Base-by-base conservation (phyloP, 78 protist genomes). In the Dictyostelium firmibasis region DNA sequence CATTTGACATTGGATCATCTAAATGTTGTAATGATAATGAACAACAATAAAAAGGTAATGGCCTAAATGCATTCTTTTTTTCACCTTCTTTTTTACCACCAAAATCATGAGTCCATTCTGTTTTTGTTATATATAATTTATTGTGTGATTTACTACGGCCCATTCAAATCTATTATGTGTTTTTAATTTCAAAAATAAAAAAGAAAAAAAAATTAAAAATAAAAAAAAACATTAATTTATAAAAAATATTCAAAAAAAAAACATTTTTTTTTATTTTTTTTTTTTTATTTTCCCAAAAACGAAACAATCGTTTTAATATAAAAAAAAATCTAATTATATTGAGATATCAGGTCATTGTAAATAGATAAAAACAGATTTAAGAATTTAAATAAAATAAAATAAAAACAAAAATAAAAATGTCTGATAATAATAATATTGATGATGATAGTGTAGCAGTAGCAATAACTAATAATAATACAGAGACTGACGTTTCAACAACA, bases 41-140 rank as follows among this genome's bases (percentile, higher is more conserved):
- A 38, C 99, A 98, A 85, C 88, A 87, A 72, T 91, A 44, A 60
- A 87, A 98, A 4, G 99, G 98, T 2, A 97, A 96, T n/a, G 92
- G 83, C 36, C 74, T 70, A 13, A 76, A 33, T 20, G 38, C 69
- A 27, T 38, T 50, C 23, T 77, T 74, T 7, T 36, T 44, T 4
- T 69, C 77, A 16, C 79, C 84, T 25, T 31, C 93, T 10, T 27
- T 86, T 77, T 94, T 83, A 36, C 97, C 98, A n/a, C 97, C 98
- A 72, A 81, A 96, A 4, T 72, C 84, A 20, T 64, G 53, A 13
- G 13, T 33, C 98, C 98, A 96, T 64, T 96, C 97, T 11, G 64
- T 67, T 13, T 27, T 38, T 25, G 96, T 88, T 23, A 96, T 96
- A 69, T 84, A 92, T 25, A 5, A 0, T 47, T 88, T 88, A 44